Evolutionary conservation across 371 early-diverging fungal species (phyloP), one percentile per base, ranked within the genome.

Genomic region (Mortierella sp.): DNA sequence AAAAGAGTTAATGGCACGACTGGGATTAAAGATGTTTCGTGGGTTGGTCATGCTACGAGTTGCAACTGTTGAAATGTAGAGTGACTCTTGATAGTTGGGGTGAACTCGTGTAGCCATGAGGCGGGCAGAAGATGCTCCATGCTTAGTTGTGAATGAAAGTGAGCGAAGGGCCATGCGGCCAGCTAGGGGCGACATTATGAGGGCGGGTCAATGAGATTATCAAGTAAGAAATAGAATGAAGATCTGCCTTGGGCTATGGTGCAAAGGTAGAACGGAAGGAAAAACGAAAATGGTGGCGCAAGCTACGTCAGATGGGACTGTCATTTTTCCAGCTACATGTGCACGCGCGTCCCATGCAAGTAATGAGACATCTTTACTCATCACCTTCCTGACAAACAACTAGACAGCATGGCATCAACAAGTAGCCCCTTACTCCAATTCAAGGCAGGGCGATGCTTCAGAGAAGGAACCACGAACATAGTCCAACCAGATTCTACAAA

Each of bases 381-480:
- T 19, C 33, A 28, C 53, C 48, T 7, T 63, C 48, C 45, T 5
- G 11, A 65, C 36, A 68, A 24, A 43, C n/a, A n/a, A 32, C 15
- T 6, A 57, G 47, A 7, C 50, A 33, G 16, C 55, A 80, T 80
- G 80, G 57, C 71, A 40, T 53, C 85, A 67, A 36, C 82, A 69
- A 64, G 40, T 9, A 58, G 47, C 36, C 58, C 86, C 59, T 84
- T 88, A 6, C 87, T 91, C 60, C 88, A 93, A 70, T 94, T 95
- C 86, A 93, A 92, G 70, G 95, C 95, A 9, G 95, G 95, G 21
- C 90, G 92, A 71, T 88, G 91, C 76, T 86, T 90, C 73, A 87
- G 91, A 57, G 93, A 93, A 50, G 94, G 91, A 55, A 84, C 85
- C 19, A 88, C 88, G 40, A 85, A 88, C 69, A 83, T 83, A 82